Conservation (phyloP, 768 basidiomycete species). For the Lentinula guzmanii region DNA sequence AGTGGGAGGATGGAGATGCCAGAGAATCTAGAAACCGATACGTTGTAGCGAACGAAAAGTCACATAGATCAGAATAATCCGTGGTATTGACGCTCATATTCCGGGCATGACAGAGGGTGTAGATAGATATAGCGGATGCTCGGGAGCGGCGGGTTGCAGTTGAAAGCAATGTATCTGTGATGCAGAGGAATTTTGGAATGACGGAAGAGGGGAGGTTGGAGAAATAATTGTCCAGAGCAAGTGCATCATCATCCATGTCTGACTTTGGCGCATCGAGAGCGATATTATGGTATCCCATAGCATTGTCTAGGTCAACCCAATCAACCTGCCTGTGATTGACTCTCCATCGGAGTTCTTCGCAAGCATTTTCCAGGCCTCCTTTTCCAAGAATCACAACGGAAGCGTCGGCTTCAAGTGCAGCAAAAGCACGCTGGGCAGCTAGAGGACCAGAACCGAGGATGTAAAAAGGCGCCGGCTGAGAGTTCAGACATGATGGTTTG, state of each 20-base stretch:
- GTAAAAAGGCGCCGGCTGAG: conserved; percentile 31
- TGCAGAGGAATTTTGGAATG: conserved; percentile 50
- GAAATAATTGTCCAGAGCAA: conserved; percentile 45
- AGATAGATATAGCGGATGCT: conserved; percentile 53
- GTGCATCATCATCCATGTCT: conserved; percentile 29
- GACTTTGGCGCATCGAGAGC: conserved; percentile 11
- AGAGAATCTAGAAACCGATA: conserved; percentile 56
- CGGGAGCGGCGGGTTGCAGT: conserved; percentile 31
- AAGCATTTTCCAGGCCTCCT: conserved; percentile 43
- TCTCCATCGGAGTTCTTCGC: conserved; percentile 70
- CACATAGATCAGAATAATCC: conserved; percentile 81
- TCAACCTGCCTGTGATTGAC: conserved; percentile 47
- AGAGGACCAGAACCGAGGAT: conserved; percentile 76
- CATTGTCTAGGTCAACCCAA: conserved; percentile 48
- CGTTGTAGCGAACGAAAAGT: conserved; percentile 82
- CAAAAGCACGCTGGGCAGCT: conserved; percentile 79
- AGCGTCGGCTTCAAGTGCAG: conserved; percentile 77
- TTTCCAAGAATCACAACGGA: conserved; percentile 58
- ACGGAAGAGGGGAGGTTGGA: conserved; percentile 7
- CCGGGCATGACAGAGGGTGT: conserved; percentile 43
- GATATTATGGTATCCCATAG: conserved; percentile 27
- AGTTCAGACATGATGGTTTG: conserved; percentile 8
- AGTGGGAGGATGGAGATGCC: conserved; percentile 5
- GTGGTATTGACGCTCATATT: conserved; percentile 81
- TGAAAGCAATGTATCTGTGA: conserved; percentile 72